These are phyloP conservation scores for Kalmusia sp. DNA, from an alignment of 2,329 filamentous ascomycete genomes.

Conservation along the genomic window DNA sequence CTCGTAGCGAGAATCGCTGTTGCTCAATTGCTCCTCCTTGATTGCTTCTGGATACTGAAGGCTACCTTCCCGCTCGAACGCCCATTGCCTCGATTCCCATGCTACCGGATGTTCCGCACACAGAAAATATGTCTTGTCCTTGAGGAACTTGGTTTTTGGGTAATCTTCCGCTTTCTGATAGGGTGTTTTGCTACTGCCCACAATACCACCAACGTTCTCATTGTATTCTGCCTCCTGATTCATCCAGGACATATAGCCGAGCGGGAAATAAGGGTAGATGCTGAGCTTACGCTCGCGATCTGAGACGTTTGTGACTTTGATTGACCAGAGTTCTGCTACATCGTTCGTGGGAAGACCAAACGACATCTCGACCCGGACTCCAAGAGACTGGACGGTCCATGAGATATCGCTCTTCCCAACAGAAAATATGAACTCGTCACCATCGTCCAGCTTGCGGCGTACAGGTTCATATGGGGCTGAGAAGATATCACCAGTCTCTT, in stretches of 20 bases:
- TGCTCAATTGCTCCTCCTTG: constrained; percentile 46
- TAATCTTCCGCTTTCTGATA: constrained; percentile 66
- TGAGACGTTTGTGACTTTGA: constrained; percentile 60
- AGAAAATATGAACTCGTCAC: constrained; percentile 58
- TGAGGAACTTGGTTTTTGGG: constrained; percentile 63
- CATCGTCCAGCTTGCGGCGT: constrained; percentile 51
- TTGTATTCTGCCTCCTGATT: constrained; percentile 64
- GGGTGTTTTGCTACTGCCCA: constrained; percentile 62
- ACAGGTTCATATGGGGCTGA: constrained; percentile 65
- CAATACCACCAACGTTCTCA: constrained; percentile 56
- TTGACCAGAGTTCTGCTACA: constrained; percentile 63
- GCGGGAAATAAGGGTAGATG: constrained; percentile 64
- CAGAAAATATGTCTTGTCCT: constrained; percentile 65
- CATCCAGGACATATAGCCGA: constrained; percentile 70
- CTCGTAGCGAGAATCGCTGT: constrained; percentile 62
- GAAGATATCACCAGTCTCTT: constrained; percentile 59
- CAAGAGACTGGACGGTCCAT: constrained; percentile 62
- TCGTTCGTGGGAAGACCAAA: constrained; percentile 61
- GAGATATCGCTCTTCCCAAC: constrained; percentile 62
- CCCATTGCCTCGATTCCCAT: constrained; percentile 61
- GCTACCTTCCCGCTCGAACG: constrained; percentile 64
- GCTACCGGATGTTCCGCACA: constrained; percentile 60
- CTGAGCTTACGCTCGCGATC: constrained; percentile 55
- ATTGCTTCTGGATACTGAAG: constrained; percentile 60
- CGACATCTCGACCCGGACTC: constrained; percentile 60